A percentile compares a stretch with the other conserved stretches of the same genome.
These are phyloP conservation scores for Aquilaria sinensis DNA, from an alignment of 345 rosid species.

Conservation along the genomic window DNA sequence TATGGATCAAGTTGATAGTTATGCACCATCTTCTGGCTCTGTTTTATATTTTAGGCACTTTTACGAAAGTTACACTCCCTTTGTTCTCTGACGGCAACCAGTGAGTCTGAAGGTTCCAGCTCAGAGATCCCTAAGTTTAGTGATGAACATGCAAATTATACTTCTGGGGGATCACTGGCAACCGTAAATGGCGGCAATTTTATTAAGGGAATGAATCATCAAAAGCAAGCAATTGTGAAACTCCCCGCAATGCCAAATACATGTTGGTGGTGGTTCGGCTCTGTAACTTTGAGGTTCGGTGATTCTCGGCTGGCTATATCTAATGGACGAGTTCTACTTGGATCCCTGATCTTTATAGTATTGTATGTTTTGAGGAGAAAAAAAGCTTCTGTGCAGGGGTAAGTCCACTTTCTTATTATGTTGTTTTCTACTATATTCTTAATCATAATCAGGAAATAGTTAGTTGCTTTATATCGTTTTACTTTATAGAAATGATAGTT, in stretches of 20 bases:
- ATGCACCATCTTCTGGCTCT: background rate
- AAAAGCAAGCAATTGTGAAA: constrained; percentile 32
- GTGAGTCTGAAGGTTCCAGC: constrained; percentile 16
- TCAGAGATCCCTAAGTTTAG: constrained; percentile 11
- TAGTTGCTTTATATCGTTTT: too few relatives aligned
- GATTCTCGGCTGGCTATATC: constrained; percentile 31
- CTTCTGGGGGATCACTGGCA: constrained; percentile 22
- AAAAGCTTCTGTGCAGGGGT: constrained; percentile 48
- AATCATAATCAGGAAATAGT: too few relatives aligned
- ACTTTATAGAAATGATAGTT: too few relatives aligned
- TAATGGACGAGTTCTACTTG: constrained; percentile 50
- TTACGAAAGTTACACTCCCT: constrained; percentile 68
- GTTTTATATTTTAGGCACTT: constrained; percentile 43
- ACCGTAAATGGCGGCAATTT: constrained; percentile 13
- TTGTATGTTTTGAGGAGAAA: constrained; percentile 46
- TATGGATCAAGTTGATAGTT: background rate
- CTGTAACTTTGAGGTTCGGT: constrained; percentile 53
- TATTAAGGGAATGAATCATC: constrained; percentile 18
- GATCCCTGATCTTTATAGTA: constrained; percentile 43
- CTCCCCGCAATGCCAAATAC: constrained; percentile 24
- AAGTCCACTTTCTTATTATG: constrained; percentile 10
- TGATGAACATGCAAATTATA: constrained; percentile 18
- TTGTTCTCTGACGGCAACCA: constrained; percentile 32
- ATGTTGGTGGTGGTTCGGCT: constrained; percentile 50
- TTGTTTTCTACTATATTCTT: too few relatives aligned